Percentiles rank a stretch among this genome's conserved stretches.
phyloP scores from a whole-genome alignment of 2,329 filamentous ascomycete genomes.

The Aspergillus ibericus region DNA sequence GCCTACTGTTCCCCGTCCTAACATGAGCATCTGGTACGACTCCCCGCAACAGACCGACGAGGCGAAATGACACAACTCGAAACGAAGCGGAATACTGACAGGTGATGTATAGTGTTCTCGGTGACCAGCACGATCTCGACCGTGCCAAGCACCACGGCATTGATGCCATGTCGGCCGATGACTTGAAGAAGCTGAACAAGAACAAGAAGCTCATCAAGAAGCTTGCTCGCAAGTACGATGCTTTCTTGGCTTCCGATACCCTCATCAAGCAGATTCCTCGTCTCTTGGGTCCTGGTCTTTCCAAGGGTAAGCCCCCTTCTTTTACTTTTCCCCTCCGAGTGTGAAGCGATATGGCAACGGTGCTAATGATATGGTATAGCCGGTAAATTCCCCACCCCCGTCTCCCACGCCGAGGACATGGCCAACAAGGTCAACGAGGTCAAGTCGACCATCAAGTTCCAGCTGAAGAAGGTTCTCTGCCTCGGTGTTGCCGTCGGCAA shows the following conservation, averaged over 20 bases:
- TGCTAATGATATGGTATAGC: conserved; percentile 57
- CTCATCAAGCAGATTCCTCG: conserved; percentile 99
- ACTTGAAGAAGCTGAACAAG: conserved; percentile 99
- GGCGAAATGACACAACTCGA: too few relatives aligned
- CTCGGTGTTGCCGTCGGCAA: conserved; percentile 99
- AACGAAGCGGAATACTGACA: conserved; percentile 14
- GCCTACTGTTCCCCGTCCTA: conserved; percentile 84
- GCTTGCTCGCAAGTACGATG: conserved; percentile 99
- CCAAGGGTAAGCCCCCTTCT: conserved; percentile 69
- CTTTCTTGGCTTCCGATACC: conserved; percentile 94
- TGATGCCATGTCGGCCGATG: conserved; percentile 96
- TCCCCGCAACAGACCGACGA: background rate
- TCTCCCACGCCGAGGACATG: conserved; percentile 95
- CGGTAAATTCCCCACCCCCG: conserved; percentile 98
- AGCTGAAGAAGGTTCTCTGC: conserved; percentile 99
- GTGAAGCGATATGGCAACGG: too few relatives aligned
- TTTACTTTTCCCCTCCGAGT: too few relatives aligned
- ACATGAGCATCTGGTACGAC: conserved; percentile 78
- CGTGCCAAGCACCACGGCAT: conserved; percentile 99
- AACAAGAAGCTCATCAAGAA: conserved; percentile 99
- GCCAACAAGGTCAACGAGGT: conserved; percentile 95
- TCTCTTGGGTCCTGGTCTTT: conserved; percentile 98
- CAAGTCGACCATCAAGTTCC: conserved; percentile 99
- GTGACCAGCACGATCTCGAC: conserved; percentile 98
- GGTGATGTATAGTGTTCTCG: conserved; percentile 65